Evolutionary conservation across 2,329 filamentous ascomycete genomes (phyloP), one percentile per base, ranked within the genome.

Genomic region (Ceratocystis destructans): DNA sequence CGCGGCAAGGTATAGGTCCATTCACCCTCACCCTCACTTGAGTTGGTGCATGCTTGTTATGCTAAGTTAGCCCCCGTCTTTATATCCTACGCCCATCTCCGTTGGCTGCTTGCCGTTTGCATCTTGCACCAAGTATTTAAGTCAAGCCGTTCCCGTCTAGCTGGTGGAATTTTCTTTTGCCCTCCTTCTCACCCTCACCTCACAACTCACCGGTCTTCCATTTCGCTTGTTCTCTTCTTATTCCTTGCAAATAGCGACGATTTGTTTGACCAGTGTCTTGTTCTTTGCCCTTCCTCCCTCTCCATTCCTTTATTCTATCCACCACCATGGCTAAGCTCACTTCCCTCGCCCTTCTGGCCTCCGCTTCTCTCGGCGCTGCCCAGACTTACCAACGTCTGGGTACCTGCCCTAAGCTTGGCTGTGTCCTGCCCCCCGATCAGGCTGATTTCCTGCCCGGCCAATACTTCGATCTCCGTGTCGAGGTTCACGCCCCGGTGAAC

Each of bases 371-470:
- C 17, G 46, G 44, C n/a, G 77, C 78, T 48, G 82, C 79, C 41
- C 82, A 85, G 76, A 84, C 82, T 41, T 85, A 78, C 75, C 83
- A 82, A 74, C 78, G 83, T 63, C 77, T 85, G 20, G 83, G 83
- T 69, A 79, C 79, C 31, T 86, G 83, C 72, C 82, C 82, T 8
- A 77, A 77, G 45, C 78, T 86, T 22, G 83, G 83, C 69, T 85
- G 83, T 70, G 76, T 86, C 61, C 75, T 86, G 15, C 83, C 83
- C 15, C 83, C 83, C 1, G 83, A 86, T 70, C 82, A 84, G 77
- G 85, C 87, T 69, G 89, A 94, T 72, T 94, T 94, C 77, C 81
- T 95, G 1, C 86, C 89, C 4, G 89, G 89, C 12, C 89, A 94
- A 76, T 87, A 83, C 74, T 94, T 94, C 72, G 90, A 94, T 73